Base-by-base conservation (phyloP, 1,284 basidiomycete genomes). In the Pascua guehoae region DNA sequence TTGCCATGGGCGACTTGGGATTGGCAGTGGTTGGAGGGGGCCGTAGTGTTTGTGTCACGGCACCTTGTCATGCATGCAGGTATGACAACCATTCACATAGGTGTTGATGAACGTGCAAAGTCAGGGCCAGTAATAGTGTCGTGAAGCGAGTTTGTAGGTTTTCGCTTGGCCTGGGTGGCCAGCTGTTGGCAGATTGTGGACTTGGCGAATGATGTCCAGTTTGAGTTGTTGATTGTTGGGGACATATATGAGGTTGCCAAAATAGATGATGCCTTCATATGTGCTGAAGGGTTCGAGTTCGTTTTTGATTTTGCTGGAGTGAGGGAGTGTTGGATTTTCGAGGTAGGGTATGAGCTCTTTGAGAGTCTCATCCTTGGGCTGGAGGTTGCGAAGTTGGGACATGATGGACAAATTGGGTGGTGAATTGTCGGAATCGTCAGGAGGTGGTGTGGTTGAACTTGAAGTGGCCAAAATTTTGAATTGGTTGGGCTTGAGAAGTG, bases 81-180 rank as follows among this genome's bases (percentile, higher is more conserved):
- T 57, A 10, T 70, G 64, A 53, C 79, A 81, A 0, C 67, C 41
- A 0, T 15, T 3, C 5, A 76, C 58, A 53, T 67, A 76, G 5
- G 51, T 47, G 3, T 66, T 46, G 51, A 73, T 57, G 48, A 58
- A 57, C 9, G 38, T 15, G 1, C 50, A 41, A 54, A 72, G 56
- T 8, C 49, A 47, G 14, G 65, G 59, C 70, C 72, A 78, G 40
- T 41, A 61, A 61, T 63, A 78, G 17, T 68, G 41, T 4, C 66
- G 50, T n/a, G 18, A 12, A 5, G 73, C 17, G 4, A 66, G 51
- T 12, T 67, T 40, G 60, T 69, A 43, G 0, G 78, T 83, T 52
- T 77, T 79, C 1, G 49, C 63, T 2, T 64, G 54, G 1, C 83
- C 82, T 0, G 72, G 79, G 60, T 84, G 82, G 8, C 82, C 75